Percentiles rank a stretch among this genome's conserved stretches.
Evolutionary conservation across 805 yeast genomes (phyloP).

Genomic region (Barnettozyma botsteinii): DNA sequence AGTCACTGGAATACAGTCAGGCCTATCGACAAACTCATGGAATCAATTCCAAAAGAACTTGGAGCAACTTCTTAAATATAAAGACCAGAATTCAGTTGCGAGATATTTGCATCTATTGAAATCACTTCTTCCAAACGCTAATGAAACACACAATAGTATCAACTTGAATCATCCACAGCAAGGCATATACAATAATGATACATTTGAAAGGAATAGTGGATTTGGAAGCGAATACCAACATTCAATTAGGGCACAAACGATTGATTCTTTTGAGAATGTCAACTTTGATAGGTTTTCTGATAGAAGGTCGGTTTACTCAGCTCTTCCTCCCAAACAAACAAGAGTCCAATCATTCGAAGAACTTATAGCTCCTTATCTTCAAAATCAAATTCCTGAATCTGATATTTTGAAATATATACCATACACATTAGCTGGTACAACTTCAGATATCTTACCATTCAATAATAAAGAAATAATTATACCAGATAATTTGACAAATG

Average conservation of each 20-base stretch:
- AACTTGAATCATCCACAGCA: constrained; percentile 2
- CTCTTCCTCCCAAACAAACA: constrained; percentile 6
- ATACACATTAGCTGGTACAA: constrained; percentile 56
- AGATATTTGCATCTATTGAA: constrained; percentile 32
- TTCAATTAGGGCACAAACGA: constrained; percentile 20
- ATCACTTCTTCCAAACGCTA: constrained; percentile 4
- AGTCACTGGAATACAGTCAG: constrained; percentile 2
- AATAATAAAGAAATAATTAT: constrained; percentile 30
- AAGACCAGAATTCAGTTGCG: constrained; percentile 29
- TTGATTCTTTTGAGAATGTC: constrained; percentile 34
- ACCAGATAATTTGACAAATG: constrained; percentile 49
- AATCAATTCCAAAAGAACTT: constrained; percentile 28
- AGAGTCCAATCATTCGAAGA: constrained; percentile 25
- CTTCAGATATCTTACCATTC: constrained; percentile 50
- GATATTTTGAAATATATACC: constrained; percentile 43
- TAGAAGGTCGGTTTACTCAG: constrained; percentile 31
- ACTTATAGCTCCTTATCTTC: constrained; percentile 30
- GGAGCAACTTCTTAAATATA: constrained; percentile 27
- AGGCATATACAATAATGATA: not conserved
- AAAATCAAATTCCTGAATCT: constrained; percentile 31
- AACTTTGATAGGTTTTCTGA: constrained; percentile 32
- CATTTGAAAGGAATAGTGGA: constrained; percentile 1
- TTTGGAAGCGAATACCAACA: constrained; percentile 12
- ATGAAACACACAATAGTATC: not conserved
- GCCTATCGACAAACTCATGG: constrained; percentile 24